These are phyloP conservation scores for Petasospora fabianii DNA, from an alignment of 1,139 yeast genomes.

Conservation along the genomic window DNA sequence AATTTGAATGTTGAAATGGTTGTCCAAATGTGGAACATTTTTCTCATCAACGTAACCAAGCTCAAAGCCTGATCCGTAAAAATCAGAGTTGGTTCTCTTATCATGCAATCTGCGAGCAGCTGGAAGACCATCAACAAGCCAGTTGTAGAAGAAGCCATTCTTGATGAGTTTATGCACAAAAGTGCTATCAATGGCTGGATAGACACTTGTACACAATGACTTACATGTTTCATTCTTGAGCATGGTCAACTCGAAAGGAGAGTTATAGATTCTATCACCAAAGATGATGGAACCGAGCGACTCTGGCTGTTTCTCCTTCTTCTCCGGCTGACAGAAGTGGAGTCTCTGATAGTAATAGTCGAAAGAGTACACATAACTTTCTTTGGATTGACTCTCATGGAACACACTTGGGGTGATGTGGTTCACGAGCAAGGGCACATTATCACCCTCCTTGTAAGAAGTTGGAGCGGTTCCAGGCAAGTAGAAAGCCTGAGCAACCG, in stretches of 20 bases:
- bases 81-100: constrained; percentile 51
- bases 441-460: constrained; percentile 68
- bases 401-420: constrained; percentile 77
- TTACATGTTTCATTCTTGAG: constrained; percentile 66
- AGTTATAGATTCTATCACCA: constrained; percentile 92
- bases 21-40: constrained; percentile 53
- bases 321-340: constrained; percentile 77
- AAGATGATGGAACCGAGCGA: constrained; percentile 89
- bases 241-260: constrained; percentile 83
- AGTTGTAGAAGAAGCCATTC: constrained; percentile 82
- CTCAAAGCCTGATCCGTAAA: constrained; percentile 79
- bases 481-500: constrained; percentile 53
- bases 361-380: constrained; percentile 63
- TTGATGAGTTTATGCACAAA: constrained; percentile 76
- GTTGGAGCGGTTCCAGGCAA: constrained; percentile 96
- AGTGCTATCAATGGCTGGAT: constrained; percentile 61
- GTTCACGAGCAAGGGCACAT: constrained; percentile 77
- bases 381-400: constrained; percentile 36
- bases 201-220: constrained; percentile 53
- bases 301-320: constrained; percentile 67
- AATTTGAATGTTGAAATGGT: constrained; percentile 73
- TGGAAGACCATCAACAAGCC: constrained; percentile 95
- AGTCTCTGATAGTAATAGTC: constrained; percentile 85
- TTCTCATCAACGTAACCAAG: constrained; percentile 62
- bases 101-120: constrained; percentile 67